Conservation (phyloP, 1,284 basidiomycete genomes). For the Boletus mariae region DNA sequence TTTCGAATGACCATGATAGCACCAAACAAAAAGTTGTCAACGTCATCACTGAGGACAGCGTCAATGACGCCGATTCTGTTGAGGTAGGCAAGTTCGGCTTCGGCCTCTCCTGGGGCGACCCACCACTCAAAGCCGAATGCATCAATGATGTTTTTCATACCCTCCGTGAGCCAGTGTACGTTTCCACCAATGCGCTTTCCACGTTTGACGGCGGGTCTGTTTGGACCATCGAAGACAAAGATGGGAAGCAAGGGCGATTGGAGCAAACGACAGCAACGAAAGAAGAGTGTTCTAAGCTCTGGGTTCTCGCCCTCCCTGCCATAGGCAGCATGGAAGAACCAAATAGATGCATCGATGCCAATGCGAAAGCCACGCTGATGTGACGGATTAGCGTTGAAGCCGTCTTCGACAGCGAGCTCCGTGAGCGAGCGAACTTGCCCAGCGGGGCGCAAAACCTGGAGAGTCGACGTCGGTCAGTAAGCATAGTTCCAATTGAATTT, state of each 20-base stretch:
- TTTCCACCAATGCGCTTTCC: slow-evolving; percentile 66
- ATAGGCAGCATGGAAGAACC: slow-evolving; percentile 77
- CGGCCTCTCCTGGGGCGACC: slow-evolving; percentile 91
- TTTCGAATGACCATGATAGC: slow-evolving; percentile 79
- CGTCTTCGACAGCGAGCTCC: slow-evolving; percentile 64
- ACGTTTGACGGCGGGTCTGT: slow-evolving; percentile 80
- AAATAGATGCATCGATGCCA: slow-evolving; percentile 79
- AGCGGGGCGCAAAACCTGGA: slow-evolving; percentile 61
- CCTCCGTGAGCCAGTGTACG: slow-evolving; percentile 57
- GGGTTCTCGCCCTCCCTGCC: slow-evolving; percentile 77
- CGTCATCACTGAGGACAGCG: slow-evolving; percentile 89
- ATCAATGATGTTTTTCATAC: slow-evolving; percentile 80
- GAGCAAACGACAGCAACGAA: slow-evolving; percentile 71
- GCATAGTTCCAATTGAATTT: background rate
- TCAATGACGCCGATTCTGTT: slow-evolving; percentile 83
- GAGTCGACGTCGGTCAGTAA: background rate
- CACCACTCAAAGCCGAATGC: slow-evolving; percentile 89
- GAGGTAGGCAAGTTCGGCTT: slow-evolving; percentile 91
- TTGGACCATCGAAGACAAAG: slow-evolving; percentile 93
- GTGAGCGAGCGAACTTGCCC: slow-evolving; percentile 62
- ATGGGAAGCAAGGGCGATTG: slow-evolving; percentile 79
- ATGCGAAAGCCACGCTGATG: slow-evolving; percentile 63
- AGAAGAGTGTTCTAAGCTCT: slow-evolving; percentile 71
- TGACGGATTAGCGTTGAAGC: slow-evolving; percentile 60
- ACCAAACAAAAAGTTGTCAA: slow-evolving; percentile 90